Evolutionary conservation across 306 rosid genomes (phyloP).

Genomic region (Vachellia collinsii): DNA sequence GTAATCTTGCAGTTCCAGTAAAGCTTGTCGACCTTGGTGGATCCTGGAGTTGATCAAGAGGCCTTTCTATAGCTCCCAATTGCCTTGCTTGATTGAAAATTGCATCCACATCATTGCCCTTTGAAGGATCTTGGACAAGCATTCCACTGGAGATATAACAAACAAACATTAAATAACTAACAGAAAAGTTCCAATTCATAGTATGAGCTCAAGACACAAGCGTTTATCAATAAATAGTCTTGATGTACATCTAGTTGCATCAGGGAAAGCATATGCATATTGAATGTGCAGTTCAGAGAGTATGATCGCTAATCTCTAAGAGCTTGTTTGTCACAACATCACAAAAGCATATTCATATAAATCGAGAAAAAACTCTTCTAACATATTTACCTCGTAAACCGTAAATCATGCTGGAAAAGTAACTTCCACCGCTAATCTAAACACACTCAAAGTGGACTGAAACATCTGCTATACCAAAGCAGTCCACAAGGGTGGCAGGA

Average conservation of each 20-base stretch:
- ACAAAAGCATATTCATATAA: no score
- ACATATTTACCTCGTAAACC: no score
- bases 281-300: conserved; percentile 23
- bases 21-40: conserved; percentile 89
- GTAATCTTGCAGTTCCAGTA: conserved; percentile 89
- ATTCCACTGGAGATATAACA: conserved; percentile 76
- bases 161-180: conserved; percentile 27
- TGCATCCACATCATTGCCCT: conserved; percentile 85
- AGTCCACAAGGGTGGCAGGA: conserved; percentile 9
- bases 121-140: conserved; percentile 98
- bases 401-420: no score
- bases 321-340: no score
- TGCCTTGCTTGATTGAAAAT: conserved; percentile 88
- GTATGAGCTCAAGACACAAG: neutral
- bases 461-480: conserved; percentile 3
- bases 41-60: conserved; percentile 65
- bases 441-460: neutral
- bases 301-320: neutral
- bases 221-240: neutral
- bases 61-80: conserved; percentile 88
- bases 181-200: conserved; percentile 10
- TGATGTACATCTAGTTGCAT: conserved; percentile 4
- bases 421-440: no score
- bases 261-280: neutral
- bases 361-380: no score